Conservation (phyloP, 208 protist species). For the Polymyxa betae region DNA sequence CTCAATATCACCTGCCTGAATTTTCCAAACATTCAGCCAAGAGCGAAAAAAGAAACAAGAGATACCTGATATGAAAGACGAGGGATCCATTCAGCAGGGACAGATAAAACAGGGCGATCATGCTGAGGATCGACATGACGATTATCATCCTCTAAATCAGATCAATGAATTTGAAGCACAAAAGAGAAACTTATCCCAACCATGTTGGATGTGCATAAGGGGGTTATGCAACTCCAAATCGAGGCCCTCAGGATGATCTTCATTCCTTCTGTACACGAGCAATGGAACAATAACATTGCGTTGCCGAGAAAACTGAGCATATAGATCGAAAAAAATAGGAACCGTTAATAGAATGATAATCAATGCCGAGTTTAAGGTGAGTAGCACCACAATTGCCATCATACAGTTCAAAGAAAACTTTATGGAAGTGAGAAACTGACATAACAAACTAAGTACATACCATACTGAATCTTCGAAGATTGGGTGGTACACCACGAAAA, state of each 20-base stretch:
- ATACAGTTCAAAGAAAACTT: not conserved
- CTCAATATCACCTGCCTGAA: constrained; percentile 3
- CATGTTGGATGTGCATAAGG: not conserved
- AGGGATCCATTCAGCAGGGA: not conserved
- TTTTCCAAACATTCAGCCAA: not conserved
- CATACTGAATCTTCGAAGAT: constrained; percentile 1
- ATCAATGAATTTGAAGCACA: not conserved
- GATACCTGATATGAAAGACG: not conserved
- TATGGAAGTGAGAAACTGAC: not conserved
- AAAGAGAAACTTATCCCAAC: not conserved
- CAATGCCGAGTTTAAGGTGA: not conserved
- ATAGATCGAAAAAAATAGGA: not conserved
- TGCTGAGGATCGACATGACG: constrained; percentile 15
- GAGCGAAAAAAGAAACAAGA: not conserved
- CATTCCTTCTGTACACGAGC: not conserved
- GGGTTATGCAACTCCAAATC: constrained; percentile 41
- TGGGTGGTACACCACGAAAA: not conserved
- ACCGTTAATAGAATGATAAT: constrained; percentile 20
- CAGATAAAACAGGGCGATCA: not conserved
- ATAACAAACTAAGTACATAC: not conserved
- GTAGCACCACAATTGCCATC: constrained; percentile 36
- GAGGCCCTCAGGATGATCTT: constrained; percentile 41
- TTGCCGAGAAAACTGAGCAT: not conserved
- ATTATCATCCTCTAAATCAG: not conserved
- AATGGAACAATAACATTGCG: not conserved